These are phyloP conservation scores for Nakaseomyces bracarensis DNA, from an alignment of 1,139 yeast genomes.

Conservation along the genomic window DNA sequence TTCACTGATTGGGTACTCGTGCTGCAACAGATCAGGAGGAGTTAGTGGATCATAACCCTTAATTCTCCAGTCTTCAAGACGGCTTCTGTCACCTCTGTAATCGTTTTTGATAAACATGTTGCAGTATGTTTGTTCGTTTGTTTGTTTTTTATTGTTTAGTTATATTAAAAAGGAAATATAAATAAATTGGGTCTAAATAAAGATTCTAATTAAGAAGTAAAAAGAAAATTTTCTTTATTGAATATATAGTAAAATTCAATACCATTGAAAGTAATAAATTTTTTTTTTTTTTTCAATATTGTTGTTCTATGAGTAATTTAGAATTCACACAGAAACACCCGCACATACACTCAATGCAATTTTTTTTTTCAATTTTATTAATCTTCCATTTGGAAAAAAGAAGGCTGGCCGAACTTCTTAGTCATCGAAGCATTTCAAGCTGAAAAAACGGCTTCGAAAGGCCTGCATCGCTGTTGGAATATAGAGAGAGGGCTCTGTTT, in stretches of 20 bases:
- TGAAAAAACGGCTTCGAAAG: too few relatives aligned
- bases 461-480: too few relatives aligned
- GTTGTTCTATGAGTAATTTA: neutral
- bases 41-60: constrained; percentile 91
- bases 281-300: neutral
- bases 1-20: constrained; percentile 68
- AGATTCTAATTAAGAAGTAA: neutral
- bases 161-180: neutral
- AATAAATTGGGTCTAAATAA: neutral
- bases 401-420: neutral
- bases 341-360: neutral
- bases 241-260: too few relatives aligned
- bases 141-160: constrained; percentile 14
- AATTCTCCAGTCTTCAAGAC: constrained; percentile 89
- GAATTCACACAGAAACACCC: neutral
- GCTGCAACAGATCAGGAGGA: constrained; percentile 90
- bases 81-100: constrained; percentile 70
- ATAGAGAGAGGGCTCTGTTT: too few relatives aligned
- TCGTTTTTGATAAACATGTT: constrained; percentile 86
- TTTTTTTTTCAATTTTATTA: neutral
- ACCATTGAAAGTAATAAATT: too few relatives aligned
- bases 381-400: neutral
- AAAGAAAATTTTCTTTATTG: neutral
- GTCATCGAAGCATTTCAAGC: neutral
- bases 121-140: too few relatives aligned